Conservation (phyloP, 257 asterid genomes). For the Petrea volubilis region DNA sequence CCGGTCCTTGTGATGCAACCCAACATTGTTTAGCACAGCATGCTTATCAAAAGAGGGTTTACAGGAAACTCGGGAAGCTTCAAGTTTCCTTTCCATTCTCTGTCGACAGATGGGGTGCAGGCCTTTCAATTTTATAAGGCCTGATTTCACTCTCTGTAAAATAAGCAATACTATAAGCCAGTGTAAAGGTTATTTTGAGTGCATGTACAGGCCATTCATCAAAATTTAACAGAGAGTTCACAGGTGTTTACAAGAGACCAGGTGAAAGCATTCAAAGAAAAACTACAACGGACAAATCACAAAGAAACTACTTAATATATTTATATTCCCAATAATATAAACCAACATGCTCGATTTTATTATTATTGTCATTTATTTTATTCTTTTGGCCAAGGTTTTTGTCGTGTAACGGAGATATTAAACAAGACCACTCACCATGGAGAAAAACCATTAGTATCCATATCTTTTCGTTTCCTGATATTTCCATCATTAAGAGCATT, state of each 20-base stretch:
- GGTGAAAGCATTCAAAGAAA: conserved; percentile 16
- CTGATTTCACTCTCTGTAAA: conserved; percentile 67
- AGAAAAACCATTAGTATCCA: conserved; percentile 57
- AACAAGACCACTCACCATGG: conserved; percentile 62
- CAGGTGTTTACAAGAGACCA: neutral
- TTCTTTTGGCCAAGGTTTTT: neutral
- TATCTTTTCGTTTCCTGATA: conserved; percentile 57
- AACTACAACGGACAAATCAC: conserved; percentile 1
- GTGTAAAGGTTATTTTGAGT: conserved; percentile 19
- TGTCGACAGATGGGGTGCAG: conserved; percentile 36
- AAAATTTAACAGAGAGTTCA: conserved; percentile 4
- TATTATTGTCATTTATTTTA: neutral
- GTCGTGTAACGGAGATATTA: neutral
- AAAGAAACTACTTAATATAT: neutral
- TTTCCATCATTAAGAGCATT: conserved; percentile 41
- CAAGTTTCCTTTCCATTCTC: conserved; percentile 64
- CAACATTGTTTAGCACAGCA: conserved; percentile 27
- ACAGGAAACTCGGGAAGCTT: conserved; percentile 32
- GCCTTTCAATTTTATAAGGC: conserved; percentile 53
- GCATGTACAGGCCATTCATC: conserved; percentile 15
- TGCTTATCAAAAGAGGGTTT: conserved; percentile 35
- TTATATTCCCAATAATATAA: too few species aligned
- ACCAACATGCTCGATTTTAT: too few species aligned
- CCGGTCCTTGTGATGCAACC: conserved; percentile 30
- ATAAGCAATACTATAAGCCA: conserved; percentile 43